phyloP scores from a whole-genome alignment of 371 early-diverging fungal genomes.

The Nosema muscidifuracis region DNA sequence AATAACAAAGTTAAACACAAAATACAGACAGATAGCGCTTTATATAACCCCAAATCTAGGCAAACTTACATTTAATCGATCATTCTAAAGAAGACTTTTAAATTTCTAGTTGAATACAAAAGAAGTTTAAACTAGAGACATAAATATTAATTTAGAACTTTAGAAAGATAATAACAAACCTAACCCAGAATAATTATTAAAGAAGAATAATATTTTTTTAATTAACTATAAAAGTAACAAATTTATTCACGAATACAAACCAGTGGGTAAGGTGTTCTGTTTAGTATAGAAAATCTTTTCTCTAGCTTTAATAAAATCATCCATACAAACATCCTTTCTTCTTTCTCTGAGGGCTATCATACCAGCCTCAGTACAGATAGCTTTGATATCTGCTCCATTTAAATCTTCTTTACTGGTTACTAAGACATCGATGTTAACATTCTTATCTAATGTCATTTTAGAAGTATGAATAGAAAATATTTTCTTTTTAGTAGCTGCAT shows the following conservation, averaged over 20 bases:
- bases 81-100: too few relatives aligned
- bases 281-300: constrained; percentile 97
- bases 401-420: constrained; percentile 96
- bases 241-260: constrained; percentile 61
- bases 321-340: constrained; percentile 90
- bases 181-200: too few relatives aligned
- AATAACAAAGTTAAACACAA: too few relatives aligned
- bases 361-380: constrained; percentile 98
- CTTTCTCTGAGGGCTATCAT: constrained; percentile 94
- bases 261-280: constrained; percentile 67
- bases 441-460: constrained; percentile 88
- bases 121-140: too few relatives aligned
- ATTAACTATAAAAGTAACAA: too few relatives aligned
- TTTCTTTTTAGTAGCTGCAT: constrained; percentile 90
- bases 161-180: too few relatives aligned
- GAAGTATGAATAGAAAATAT: constrained; percentile 97
- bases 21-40: too few relatives aligned
- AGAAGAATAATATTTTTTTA: too few relatives aligned
- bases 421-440: constrained; percentile 93
- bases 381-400: constrained; percentile 98
- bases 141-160: too few relatives aligned
- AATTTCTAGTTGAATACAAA: too few relatives aligned
- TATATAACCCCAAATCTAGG: too few relatives aligned
- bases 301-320: constrained; percentile 93
- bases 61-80: too few relatives aligned